Evolutionary conservation across 306 rosid genomes (phyloP), one percentile per base, ranked within the genome.

Genomic region (Sphenostylis stenocarpa): DNA sequence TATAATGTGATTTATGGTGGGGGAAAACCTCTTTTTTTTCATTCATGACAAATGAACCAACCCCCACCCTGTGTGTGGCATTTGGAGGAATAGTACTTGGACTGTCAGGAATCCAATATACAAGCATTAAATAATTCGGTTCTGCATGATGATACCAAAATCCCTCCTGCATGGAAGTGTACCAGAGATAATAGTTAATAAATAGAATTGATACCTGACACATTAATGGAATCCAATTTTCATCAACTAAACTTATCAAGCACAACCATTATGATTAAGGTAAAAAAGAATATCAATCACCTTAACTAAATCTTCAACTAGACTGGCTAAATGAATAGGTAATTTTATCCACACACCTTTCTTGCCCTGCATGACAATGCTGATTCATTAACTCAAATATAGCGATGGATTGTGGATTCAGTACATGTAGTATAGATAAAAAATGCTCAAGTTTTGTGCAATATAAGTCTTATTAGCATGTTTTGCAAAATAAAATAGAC

Each of bases 141-240:
- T 90, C 96, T 4, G 96, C 97, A 47, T 93, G 94, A 88, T 93
- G 94, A 75, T 83, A 90, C 94, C 89, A 78, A 60, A 93, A 93
- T 16, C 96, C 96, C 76, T 90, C 87, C 97, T 92, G 83, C 73
- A 45, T 26, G 69, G 1, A 56, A 16, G 58, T 68, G n/a, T 53
- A 56, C 67, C 5, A n/a, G 45, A 62, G 69, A 64, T 15, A 24
- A 11, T 21, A 16, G 23, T 81, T 57, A 44, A 36, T 33, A 17
- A 62, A 75, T 28, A 81, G 73, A 76, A 72, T 28, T 4, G 10
- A 36, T 21, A 29, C 34, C 38, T 48, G 20, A 70, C 5, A 39
- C 19, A 2, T 55, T 23, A 70, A 55, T 10, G 11, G 38, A 62
- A 21, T 56, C 44, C 60, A 38, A 34, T 43, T 75, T 66, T 66